Evolutionary conservation across 306 rosid genomes (phyloP), one percentile per base, ranked within the genome.

Genomic region (Sphenostylis stenocarpa): DNA sequence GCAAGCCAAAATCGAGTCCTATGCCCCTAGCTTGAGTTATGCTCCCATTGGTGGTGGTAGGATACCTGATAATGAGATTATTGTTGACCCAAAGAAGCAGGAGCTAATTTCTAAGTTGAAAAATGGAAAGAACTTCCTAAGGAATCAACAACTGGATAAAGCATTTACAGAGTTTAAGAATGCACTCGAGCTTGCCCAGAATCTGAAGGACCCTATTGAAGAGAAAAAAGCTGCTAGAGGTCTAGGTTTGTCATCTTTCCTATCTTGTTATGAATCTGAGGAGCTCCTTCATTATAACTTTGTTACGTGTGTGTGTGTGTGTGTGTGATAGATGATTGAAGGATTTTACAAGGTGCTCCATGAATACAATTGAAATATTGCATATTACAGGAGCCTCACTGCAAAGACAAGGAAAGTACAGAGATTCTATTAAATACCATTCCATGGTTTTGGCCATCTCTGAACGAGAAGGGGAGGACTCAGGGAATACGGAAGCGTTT

Each of bases 181-280:
- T 14, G 97, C 97, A 15, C 89, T 95, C 15, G 96, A 89, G 81
- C 89, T 95, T 75, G 92, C 98, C 10, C 92, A 84, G 80, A 81
- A 31, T 77, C 60, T 92, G 52, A 80, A 86, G 41, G 99, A 95
- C 84, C 88, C 99, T 57, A 86, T 73, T 19, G 94, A 90, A 84
- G 99, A 92, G 87, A 95, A 95, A 86, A 95, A 95, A 62, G 99
- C 99, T 44, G 97, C 97, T 1, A 88, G 99, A 81, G 99, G 99
- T 66, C 74, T 95, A 89, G 99, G 99, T 95, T 56, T 66, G 94
- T 84, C 45, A 51, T 44, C 24, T 9, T 81, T 33, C 55, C 72
- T 65, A 12, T 77, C 43, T 55, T 38, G 29, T 23, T 69, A 33
- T 23, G 9, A 15, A 12, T 47, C 33, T 55, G 41, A 45, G 14